Conservation (phyloP, 176 grass and related monocot species). For the Musa troglodytarum region DNA sequence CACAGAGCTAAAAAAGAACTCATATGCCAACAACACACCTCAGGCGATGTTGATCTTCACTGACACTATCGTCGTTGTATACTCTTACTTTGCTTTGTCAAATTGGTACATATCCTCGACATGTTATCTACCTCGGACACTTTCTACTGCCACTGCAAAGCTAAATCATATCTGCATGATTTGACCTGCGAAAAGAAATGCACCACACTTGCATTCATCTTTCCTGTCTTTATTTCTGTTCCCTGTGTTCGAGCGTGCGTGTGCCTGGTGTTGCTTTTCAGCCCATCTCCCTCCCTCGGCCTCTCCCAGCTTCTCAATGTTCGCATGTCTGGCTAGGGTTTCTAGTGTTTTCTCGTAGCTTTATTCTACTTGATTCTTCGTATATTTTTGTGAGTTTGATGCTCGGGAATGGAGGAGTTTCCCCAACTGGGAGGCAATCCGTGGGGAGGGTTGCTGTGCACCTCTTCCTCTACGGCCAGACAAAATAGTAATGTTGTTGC, state of each 20-base stretch:
- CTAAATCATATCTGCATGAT: not conserved
- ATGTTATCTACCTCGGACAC: not conserved
- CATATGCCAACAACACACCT: too few species aligned
- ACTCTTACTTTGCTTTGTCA: too few species aligned
- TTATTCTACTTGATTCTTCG: not conserved
- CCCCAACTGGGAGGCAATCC: not conserved
- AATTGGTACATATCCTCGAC: too few species aligned
- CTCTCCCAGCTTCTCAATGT: not conserved
- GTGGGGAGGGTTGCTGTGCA: not conserved
- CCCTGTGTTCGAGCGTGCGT: constrained; percentile 3
- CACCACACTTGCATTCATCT: constrained; percentile 4
- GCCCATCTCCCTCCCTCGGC: constrained; percentile 1
- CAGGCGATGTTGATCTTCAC: too few species aligned
- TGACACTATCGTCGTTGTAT: too few species aligned
- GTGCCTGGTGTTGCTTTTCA: not conserved
- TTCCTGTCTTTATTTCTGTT: constrained; percentile 6
- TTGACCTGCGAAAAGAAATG: constrained; percentile 1
- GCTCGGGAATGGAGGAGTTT: constrained; percentile 1
- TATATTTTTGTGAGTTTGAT: not conserved
- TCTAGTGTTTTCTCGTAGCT: not conserved
- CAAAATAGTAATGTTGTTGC: too few species aligned
- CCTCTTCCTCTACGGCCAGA: not conserved
- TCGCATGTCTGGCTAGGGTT: not conserved
- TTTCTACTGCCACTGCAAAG: not conserved
- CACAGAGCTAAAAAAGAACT: too few species aligned